Percentiles rank a stretch among this genome's conserved stretches.
phyloP scores from a whole-genome alignment of 2,329 filamentous ascomycete genomes.

The Neodidymelliopsis sp. region DNA sequence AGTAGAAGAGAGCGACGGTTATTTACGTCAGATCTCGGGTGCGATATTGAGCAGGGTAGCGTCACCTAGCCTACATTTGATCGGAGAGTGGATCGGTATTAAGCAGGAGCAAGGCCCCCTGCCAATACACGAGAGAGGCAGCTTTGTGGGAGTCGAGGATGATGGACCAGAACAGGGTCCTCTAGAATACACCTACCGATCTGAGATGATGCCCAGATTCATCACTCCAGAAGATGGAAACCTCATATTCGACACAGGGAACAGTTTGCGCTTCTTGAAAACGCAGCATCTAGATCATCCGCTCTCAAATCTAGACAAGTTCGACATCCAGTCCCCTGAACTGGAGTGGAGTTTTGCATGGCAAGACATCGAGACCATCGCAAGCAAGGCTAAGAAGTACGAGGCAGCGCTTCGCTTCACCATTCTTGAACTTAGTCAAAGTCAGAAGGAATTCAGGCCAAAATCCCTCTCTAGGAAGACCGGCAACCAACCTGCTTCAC shows the following conservation, averaged over 20 bases:
- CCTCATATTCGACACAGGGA: conserved; percentile 80
- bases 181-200: conserved; percentile 69
- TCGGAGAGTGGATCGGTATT: conserved; percentile 79
- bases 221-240: conserved; percentile 73
- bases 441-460: not conserved
- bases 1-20: conserved; percentile 68
- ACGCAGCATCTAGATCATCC: conserved; percentile 75
- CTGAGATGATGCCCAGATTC: conserved; percentile 73
- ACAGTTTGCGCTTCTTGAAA: conserved; percentile 76
- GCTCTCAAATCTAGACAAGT: conserved; percentile 62
- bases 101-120: conserved; percentile 48
- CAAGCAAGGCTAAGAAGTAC: conserved; percentile 64
- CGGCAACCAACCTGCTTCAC: not conserved
- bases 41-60: conserved; percentile 71
- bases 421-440: conserved; percentile 36
- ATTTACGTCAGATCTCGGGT: conserved; percentile 69
- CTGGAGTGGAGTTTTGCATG: conserved; percentile 76
- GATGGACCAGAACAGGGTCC: conserved; percentile 29
- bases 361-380: conserved; percentile 71
- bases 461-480: not conserved
- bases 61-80: conserved; percentile 70
- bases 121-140: conserved; percentile 36
- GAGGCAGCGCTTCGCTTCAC: conserved; percentile 52
- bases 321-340: conserved; percentile 61
- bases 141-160: conserved; percentile 43